Evolutionary conservation across 2,329 filamentous ascomycete genomes (phyloP), one percentile per base, ranked within the genome.

Genomic region (Clonostachys rosea): DNA sequence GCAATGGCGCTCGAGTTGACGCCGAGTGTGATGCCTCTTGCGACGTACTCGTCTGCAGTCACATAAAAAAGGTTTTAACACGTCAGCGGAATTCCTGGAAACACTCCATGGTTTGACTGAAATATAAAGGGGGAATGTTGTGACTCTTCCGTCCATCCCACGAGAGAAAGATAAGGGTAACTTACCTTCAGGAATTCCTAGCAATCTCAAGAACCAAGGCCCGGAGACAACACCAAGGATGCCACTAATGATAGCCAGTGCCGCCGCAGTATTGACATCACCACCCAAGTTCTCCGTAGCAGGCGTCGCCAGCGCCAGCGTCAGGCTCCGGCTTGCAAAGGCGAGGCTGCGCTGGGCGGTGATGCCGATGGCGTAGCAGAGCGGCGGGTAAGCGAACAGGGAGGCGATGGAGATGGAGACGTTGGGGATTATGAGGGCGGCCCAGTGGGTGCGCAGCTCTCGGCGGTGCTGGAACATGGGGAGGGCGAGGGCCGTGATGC

Each of bases 1-100:
- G 72, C 79, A 37, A 84, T 78, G 6, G 79, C 80, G 5, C 75
- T 78, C 1, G 78, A 80, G 56, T 83, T 83, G 2, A 75, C 76
- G 5, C 80, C 79, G n/a, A 83, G 59, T 2, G 78, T 78, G 5
- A 84, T 77, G 10, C 81, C 80, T n/a, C 78, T 65, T 2, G 79
- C 83, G 34, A 84, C 78, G 50, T 83, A 84, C 59, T 83, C 81
- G 54, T 83, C 79, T 75, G 43, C n/a, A 14, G n/a, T 45, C n/a
- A 11, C 14, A 13, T 6, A 34, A 12, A 44, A 42, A 30, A 11
- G 9, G 9, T 14, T 14, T 13, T 20, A 5, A 20, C n/a, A n/a
- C 11, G 17, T 33, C 14, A 50, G 14, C 16, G 16, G n/a, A 10
- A 10, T 30, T 30, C 24, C 8, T 30, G 18, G 7, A 9, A 30